Percentiles rank a stretch among this genome's conserved stretches.
Evolutionary conservation across 2,329 filamentous ascomycete species (phyloP).

Genomic region (Botryotinia globosa): DNA sequence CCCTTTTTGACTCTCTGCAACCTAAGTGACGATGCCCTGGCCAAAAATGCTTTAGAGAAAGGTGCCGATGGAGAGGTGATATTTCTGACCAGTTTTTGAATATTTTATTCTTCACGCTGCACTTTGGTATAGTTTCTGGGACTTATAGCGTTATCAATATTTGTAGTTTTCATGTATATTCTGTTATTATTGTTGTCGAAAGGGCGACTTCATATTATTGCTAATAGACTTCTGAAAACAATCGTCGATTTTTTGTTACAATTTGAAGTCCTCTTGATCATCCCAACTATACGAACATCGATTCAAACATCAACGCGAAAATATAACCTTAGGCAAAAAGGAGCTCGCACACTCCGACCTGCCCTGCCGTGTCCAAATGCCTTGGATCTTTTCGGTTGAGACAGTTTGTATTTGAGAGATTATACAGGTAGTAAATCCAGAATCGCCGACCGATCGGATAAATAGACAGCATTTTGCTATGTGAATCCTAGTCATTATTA

Average conservation of each 20-base stretch:
- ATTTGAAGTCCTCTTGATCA: too few relatives aligned
- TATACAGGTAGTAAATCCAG: neutral
- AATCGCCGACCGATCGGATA: neutral
- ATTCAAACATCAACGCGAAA: too few relatives aligned
- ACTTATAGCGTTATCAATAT: accelerated
- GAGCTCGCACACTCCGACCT: too few relatives aligned
- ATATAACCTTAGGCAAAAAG: too few relatives aligned
- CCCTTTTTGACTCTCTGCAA: neutral
- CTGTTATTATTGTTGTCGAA: neutral
- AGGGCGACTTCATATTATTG: accelerated
- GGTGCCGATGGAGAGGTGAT: neutral
- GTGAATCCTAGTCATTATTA: accelerated
- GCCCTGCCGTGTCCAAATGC: too few relatives aligned
- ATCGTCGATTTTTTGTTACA: neutral
- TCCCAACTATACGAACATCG: neutral
- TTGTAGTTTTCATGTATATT: neutral
- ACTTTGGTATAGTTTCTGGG: neutral
- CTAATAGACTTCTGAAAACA: neutral
- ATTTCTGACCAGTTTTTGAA: neutral
- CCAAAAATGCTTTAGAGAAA: too few relatives aligned
- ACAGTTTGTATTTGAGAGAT: neutral
- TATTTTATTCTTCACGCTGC: neutral
- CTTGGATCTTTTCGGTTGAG: neutral
- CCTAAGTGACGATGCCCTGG: neutral
- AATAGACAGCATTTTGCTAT: neutral